Evolutionary conservation across 257 asterid genomes (phyloP).

Genomic region (Linaria vulgaris): DNA sequence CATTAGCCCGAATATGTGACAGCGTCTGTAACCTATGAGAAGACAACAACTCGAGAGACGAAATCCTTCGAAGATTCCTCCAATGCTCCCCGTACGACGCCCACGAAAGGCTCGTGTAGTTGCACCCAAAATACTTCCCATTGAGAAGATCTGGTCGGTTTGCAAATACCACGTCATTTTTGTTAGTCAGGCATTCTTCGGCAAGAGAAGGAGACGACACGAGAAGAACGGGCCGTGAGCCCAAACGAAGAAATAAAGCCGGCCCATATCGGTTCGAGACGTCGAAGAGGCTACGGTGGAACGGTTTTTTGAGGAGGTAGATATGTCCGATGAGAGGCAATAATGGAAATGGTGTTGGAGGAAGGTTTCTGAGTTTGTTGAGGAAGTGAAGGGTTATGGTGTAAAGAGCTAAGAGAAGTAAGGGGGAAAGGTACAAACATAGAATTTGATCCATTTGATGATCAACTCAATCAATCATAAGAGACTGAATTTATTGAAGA

Average conservation of each 20-base stretch:
- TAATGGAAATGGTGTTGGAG: conserved; percentile 61
- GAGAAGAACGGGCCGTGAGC: conserved; percentile 57
- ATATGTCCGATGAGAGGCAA: conserved; percentile 74
- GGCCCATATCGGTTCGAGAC: conserved; percentile 55
- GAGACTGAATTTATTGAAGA: neutral
- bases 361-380: conserved; percentile 48
- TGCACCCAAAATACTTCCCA: conserved; percentile 62
- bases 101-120: conserved; percentile 64
- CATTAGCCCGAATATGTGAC: conserved; percentile 47
- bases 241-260: conserved; percentile 52
- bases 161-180: conserved; percentile 61
- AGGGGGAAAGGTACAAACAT: conserved; percentile 30
- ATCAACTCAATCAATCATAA: neutral
- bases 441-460: conserved; percentile 36
- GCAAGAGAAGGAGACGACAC: conserved; percentile 58
- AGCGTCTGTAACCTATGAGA: conserved; percentile 33
- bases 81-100: conserved; percentile 64
- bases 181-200: conserved; percentile 60
- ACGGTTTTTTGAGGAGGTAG: conserved; percentile 52
- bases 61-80: conserved; percentile 59
- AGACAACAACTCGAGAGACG: conserved; percentile 48
- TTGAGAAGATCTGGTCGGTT: conserved; percentile 65
- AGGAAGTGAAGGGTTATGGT: conserved; percentile 28
- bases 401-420: conserved; percentile 34
- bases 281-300: conserved; percentile 50